Evolutionary conservation across 352 stramenopile species (phyloP), one percentile per base, ranked within the genome.

Genomic region (Blastocystis sp.): DNA sequence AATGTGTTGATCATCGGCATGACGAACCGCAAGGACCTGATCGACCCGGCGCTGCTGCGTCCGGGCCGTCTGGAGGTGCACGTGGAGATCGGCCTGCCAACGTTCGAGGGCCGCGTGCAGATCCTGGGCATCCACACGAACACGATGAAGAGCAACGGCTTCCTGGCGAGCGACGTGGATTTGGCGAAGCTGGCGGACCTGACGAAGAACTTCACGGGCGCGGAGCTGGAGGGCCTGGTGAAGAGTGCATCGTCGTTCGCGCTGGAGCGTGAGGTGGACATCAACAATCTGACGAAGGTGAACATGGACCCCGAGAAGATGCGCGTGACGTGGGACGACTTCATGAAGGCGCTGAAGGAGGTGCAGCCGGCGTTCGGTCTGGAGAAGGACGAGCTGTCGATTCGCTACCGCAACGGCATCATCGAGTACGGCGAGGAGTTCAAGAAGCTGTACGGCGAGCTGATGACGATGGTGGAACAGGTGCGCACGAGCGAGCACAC

Each of bases 1-100:
- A 99, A 99, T 92, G 96, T 99, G 82, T 91, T 99, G 17, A 92
- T 99, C 52, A 99, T 99, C 89, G 97, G 97, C 64, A 99, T 99
- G 96, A 99, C 97, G 28, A 99, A 99, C 91, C 91, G 97, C 88
- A 99, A 98, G 91, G 95, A 96, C 89, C 94, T 97, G 91, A 95
- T 97, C 82, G 92, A 93, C 76, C 76, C 89, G 91, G 97, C 97
- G 21, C 90, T 99, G 23, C 92, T 99, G 81, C 94, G 97, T 89
- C 97, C 97, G 9, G 97, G 97, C n/a, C 94, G 97, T 89, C 92
- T 99, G 0, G 97, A 99, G 90, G 95, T 99, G 40, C 96, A 99
- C 90, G 96, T 99, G 19, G 97, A 99, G 90, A 99, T 99, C 91
- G 97, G 97, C 60, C 90, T 99, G 38, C 97, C 97, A 0, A 95